Base-by-base conservation (phyloP, 768 basidiomycete genomes). In the Calocybe cyanea region DNA sequence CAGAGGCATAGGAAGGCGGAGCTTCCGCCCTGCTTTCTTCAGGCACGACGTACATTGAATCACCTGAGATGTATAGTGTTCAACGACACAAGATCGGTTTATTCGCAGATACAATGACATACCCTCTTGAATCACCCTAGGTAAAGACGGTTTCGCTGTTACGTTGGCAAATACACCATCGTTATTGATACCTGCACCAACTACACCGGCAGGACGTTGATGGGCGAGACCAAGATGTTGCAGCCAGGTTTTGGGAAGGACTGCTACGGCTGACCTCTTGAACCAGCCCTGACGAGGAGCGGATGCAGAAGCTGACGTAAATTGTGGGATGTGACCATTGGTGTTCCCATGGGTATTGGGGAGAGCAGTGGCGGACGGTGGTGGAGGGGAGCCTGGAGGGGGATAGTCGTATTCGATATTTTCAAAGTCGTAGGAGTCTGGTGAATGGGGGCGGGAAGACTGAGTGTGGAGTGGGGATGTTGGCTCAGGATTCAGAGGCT, bases 131-230 rank as follows among this genome's bases (percentile, higher is more conserved):
- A 84, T 62, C 38, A 72, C 70, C 20, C 74, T 58, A 17, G 86
- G 85, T 14, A 67, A 59, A 34, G 80, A 71, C 1, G 86, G 86
- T 58, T 96, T 95, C 13, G 95, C 95, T 32, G 82, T 83, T n/a
- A 98, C 81, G 63, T 97, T 98, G 24, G 83, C 87, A 64, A 97
- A 98, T 17, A 98, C 94, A 14, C 94, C 95, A 49, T 94, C 92
- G 54, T 93, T 92, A 39, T 74, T 67, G 9, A 72, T 71, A 7
- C 87, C 88, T 28, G 81, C 79, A 21, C 87, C 87, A 4, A 87
- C 61, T 17, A 64, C 65, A 13, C 75, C 74, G 18, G 65, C 60
- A 28, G 70, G 67, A 31, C 60, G 58, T 52, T 63, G 51, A 45
- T 70, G 53, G 24, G 56, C 62, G 20, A 80, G 51, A n/a, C 77